phyloP scores from a whole-genome alignment of 805 yeast genomes.

The Pichia paraexigua region DNA sequence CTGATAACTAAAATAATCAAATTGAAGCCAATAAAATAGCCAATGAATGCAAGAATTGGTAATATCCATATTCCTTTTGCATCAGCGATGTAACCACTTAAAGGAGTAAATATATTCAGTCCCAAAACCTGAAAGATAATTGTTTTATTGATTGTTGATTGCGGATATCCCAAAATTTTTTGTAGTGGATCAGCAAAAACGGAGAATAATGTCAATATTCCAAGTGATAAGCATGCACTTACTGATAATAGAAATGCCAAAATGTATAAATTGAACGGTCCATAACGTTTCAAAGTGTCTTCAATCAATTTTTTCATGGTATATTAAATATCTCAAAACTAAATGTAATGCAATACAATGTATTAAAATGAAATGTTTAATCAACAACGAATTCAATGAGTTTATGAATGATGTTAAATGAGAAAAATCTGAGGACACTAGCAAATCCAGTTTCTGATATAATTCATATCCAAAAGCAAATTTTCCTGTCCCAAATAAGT shows the following conservation, averaged over 20 bases:
- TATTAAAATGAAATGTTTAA: too few species aligned
- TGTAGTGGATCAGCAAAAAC: constrained; percentile 68
- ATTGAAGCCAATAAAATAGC: constrained; percentile 62
- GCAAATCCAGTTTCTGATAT: neutral
- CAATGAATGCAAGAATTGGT: constrained; percentile 49
- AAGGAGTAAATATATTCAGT: constrained; percentile 73
- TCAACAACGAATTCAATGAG: neutral
- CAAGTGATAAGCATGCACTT: constrained; percentile 24
- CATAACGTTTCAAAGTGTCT: constrained; percentile 9
- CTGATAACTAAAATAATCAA: constrained; percentile 34
- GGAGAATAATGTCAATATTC: constrained; percentile 33
- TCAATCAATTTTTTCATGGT: neutral
- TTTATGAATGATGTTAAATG: neutral
- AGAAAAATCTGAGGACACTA: neutral
- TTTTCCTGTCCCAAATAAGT: neutral
- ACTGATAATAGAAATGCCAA: constrained; percentile 23
- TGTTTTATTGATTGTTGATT: constrained; percentile 57
- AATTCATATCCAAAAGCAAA: neutral
- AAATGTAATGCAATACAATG: neutral
- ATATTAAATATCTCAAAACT: neutral
- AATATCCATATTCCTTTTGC: constrained; percentile 68
- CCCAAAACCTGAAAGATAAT: constrained; percentile 74
- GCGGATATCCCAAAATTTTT: constrained; percentile 47
- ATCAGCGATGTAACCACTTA: constrained; percentile 77
- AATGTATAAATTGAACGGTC: constrained; percentile 17